These are phyloP conservation scores for Tolypocladium capitatum DNA, from an alignment of 2,329 filamentous ascomycete species.

Conservation along the genomic window DNA sequence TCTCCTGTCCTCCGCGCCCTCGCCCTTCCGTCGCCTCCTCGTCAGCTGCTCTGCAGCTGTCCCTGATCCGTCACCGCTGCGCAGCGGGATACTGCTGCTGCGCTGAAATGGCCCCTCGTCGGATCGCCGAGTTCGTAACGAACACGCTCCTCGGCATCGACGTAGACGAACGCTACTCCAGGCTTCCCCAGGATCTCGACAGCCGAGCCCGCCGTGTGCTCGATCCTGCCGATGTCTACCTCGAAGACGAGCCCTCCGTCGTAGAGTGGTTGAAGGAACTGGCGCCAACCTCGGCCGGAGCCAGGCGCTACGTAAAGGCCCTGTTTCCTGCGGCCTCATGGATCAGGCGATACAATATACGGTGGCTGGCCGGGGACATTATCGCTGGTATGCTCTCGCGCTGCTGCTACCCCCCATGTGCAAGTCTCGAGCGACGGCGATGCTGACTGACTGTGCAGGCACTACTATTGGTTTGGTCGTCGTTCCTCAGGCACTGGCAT, in stretches of 20 bases:
- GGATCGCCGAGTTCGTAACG: slow-evolving; percentile 9
- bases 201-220: slow-evolving; percentile 12
- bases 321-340: slow-evolving; percentile 56
- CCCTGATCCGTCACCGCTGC: not conserved
- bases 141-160: slow-evolving; percentile 18
- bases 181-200: slow-evolving; percentile 12
- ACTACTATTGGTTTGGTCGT: slow-evolving; percentile 52
- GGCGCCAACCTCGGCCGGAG: slow-evolving; percentile 32
- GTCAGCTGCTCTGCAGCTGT: too few relatives aligned
- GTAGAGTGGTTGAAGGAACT: slow-evolving; percentile 46
- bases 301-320: slow-evolving; percentile 34
- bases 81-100: not conserved
- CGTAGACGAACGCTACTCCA: slow-evolving; percentile 13
- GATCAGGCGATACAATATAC: slow-evolving; percentile 57
- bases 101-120: slow-evolving; percentile 1
- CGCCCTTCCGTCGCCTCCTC: not conserved
- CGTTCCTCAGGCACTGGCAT: slow-evolving; percentile 70
- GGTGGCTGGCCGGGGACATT: slow-evolving; percentile 61
- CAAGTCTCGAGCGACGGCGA: not conserved
- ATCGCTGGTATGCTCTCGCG: slow-evolving; percentile 46
- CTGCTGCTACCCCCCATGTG: not conserved
- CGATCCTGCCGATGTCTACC: slow-evolving; percentile 17
- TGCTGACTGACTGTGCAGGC: slow-evolving; percentile 9
- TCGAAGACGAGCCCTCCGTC: slow-evolving; percentile 56
- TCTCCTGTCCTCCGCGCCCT: not conserved